Evolutionary conservation across 495 filamentous ascomycete genomes (phyloP).

Genomic region (Tuber calosporum): DNA sequence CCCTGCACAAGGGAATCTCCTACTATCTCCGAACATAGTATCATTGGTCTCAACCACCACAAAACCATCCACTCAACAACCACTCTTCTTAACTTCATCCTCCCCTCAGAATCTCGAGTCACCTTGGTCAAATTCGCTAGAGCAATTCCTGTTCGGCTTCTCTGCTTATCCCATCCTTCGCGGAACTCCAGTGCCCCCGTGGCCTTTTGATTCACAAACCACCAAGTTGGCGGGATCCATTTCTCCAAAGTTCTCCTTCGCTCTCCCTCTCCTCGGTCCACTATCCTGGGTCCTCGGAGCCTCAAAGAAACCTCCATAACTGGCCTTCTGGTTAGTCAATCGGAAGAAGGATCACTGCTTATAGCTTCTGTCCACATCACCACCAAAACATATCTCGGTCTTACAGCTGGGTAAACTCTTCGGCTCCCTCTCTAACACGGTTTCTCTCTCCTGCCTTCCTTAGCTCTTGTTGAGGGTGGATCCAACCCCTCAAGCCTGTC

Average conservation of each 20-base stretch:
- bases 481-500: constrained; percentile 43
- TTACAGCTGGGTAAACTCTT: constrained; percentile 23
- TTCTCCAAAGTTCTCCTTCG: constrained; percentile 66
- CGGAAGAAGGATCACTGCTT: constrained; percentile 12
- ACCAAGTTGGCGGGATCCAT: constrained; percentile 97
- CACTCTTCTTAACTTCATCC: background rate
- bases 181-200: constrained; percentile 35
- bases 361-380: constrained; percentile 12
- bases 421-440: constrained; percentile 19
- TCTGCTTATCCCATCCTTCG: constrained; percentile 11
- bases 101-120: background rate
- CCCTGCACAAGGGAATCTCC: constrained; percentile 9
- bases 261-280: constrained; percentile 89
- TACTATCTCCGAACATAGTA: constrained; percentile 12
- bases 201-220: constrained; percentile 44
- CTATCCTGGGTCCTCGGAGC: constrained; percentile 88
- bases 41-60: background rate
- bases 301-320: constrained; percentile 97
- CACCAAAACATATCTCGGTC: constrained; percentile 13
- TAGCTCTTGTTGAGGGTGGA: constrained; percentile 44
- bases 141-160: constrained; percentile 14
- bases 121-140: constrained; percentile 1
- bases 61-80: background rate
- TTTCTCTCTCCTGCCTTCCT: constrained; percentile 32
- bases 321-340: constrained; percentile 47